Conservation (phyloP, 805 yeast species). For the Yarrowia phangngaensis region DNA sequence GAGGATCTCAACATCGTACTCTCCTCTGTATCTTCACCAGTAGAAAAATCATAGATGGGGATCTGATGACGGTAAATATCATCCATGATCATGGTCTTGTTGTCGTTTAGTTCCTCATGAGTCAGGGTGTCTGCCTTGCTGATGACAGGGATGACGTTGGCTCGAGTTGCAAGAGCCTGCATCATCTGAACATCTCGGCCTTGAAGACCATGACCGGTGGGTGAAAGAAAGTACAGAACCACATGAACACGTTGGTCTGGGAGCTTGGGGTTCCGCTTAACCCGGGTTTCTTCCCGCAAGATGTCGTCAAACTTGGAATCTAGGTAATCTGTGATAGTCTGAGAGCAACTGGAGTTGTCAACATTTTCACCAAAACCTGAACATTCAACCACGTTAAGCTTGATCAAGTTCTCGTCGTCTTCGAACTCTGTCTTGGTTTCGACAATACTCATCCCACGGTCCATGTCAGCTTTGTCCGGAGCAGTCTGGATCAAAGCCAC, state of each 20-base stretch:
- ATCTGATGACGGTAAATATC: conserved; percentile 68
- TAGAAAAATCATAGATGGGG: conserved; percentile 70
- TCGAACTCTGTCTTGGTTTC: conserved; percentile 48
- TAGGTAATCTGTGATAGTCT: conserved; percentile 52
- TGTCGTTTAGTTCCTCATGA: conserved; percentile 66
- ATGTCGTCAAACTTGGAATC: conserved; percentile 65
- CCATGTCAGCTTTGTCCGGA: conserved; percentile 26
- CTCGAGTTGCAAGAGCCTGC: conserved; percentile 72
- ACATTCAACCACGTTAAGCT: conserved; percentile 59
- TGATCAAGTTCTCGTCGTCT: conserved; percentile 50
- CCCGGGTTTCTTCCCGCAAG: conserved; percentile 80
- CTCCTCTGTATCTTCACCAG: conserved; percentile 35
- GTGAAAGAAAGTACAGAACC: conserved; percentile 71
- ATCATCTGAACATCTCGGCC: conserved; percentile 76
- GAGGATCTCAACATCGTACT: conserved; percentile 44
- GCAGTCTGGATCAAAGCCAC: not conserved
- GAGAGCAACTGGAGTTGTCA: conserved; percentile 53
- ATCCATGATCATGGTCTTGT: conserved; percentile 69
- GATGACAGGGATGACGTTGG: conserved; percentile 80
- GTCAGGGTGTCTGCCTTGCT: conserved; percentile 85
- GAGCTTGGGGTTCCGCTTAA: conserved; percentile 76
- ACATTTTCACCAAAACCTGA: conserved; percentile 77
- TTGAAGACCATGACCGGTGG: conserved; percentile 49
- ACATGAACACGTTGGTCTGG: conserved; percentile 75
- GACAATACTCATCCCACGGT: conserved; percentile 29